Percentiles rank a stretch among this genome's conserved stretches.
These are phyloP conservation scores for Rubia yunnanensis DNA, from an alignment of 257 asterid genomes.

Conservation along the genomic window DNA sequence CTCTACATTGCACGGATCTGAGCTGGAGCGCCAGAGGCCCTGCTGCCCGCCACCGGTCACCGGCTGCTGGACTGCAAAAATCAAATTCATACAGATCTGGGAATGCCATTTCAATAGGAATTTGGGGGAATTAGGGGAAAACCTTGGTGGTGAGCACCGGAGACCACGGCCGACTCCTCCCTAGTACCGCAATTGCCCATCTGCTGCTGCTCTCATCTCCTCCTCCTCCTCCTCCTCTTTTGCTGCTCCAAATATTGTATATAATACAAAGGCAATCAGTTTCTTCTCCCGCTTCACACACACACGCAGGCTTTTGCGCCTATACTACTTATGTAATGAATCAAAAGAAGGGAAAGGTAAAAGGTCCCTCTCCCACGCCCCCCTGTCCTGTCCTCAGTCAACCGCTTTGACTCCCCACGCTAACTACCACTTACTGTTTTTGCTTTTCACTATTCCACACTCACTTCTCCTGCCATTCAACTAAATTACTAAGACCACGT, in stretches of 20 bases:
- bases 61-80: slow-evolving; percentile 65
- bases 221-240: background rate
- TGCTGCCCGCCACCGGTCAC: too few species aligned
- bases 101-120: too few species aligned
- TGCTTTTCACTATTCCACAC: background rate
- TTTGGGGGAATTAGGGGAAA: too few species aligned
- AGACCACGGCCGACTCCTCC: slow-evolving; percentile 85
- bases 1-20: slow-evolving; percentile 83
- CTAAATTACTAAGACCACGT: too few species aligned
- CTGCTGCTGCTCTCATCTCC: slow-evolving; percentile 6
- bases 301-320: background rate
- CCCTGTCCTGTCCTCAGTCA: background rate
- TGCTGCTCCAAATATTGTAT: background rate
- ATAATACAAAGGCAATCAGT: too few species aligned
- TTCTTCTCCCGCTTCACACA: background rate
- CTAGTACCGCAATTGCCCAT: slow-evolving; percentile 99
- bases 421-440: background rate
- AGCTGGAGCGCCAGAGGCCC: slow-evolving; percentile 52
- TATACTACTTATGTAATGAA: too few species aligned
- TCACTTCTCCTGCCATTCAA: too few species aligned
- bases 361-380: slow-evolving; percentile 1
- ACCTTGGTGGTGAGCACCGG: slow-evolving; percentile 93
- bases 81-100: too few species aligned
- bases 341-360: background rate
- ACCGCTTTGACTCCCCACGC: background rate